These are phyloP conservation scores for Phenoliferia sp. DNA, from an alignment of 1,284 basidiomycete genomes.

Conservation along the genomic window DNA sequence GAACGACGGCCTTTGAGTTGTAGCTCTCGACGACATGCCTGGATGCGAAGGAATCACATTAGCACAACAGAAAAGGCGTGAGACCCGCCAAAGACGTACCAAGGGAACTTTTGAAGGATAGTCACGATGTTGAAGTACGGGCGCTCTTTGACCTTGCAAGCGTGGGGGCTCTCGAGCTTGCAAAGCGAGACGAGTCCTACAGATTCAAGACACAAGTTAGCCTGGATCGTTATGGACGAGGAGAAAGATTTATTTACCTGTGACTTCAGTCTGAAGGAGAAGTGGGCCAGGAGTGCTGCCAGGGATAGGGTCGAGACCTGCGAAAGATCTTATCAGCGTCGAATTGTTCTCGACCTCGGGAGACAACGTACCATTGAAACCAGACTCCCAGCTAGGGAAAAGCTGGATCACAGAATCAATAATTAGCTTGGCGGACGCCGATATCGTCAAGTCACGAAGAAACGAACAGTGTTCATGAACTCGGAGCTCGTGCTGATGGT, in stretches of 20 bases:
- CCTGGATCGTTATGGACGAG: neutral
- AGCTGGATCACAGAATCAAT: slow-evolving; percentile 7
- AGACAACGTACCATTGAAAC: slow-evolving; percentile 8
- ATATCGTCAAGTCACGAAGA: neutral
- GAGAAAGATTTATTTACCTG: neutral
- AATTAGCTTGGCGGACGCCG: neutral
- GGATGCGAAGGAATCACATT: too few species aligned
- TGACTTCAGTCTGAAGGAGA: slow-evolving; percentile 21
- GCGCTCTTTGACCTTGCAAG: slow-evolving; percentile 19
- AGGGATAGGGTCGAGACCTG: neutral
- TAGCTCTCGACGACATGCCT: slow-evolving; percentile 6
- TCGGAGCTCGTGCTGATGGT: slow-evolving; percentile 11
- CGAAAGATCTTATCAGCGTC: too few species aligned
- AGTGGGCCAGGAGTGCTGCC: slow-evolving; percentile 6
- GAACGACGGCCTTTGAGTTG: slow-evolving; percentile 13
- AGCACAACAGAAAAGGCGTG: too few species aligned
- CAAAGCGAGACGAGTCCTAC: slow-evolving; percentile 20
- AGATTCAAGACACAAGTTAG: neutral
- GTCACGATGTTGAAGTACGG: slow-evolving; percentile 27
- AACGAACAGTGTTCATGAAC: slow-evolving; percentile 16
- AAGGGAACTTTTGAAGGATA: slow-evolving; percentile 27
- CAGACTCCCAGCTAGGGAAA: slow-evolving; percentile 22
- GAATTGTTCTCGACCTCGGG: too few species aligned
- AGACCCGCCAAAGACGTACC: too few species aligned
- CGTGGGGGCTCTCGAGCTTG: slow-evolving; percentile 19